phyloP scores from a whole-genome alignment of 2,329 filamentous ascomycete genomes.

The Fusarium dimerum region DNA sequence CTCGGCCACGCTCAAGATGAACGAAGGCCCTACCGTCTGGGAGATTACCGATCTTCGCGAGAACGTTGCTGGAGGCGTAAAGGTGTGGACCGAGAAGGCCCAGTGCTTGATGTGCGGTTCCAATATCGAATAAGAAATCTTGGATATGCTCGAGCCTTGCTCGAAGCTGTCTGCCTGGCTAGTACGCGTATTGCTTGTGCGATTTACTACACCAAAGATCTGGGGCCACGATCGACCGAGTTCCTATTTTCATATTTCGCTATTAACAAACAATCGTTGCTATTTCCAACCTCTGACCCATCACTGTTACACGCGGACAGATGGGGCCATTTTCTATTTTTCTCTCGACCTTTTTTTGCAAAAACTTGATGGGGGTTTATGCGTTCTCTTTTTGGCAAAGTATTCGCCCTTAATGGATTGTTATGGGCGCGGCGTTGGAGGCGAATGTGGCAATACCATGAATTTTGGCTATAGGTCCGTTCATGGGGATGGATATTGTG shows the following conservation, averaged over 20 bases:
- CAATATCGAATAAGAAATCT: constrained; percentile 43
- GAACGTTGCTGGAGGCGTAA: constrained; percentile 49
- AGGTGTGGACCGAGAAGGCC: constrained; percentile 53
- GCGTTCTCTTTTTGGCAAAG: constrained; percentile 19
- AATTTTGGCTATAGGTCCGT: constrained; percentile 17
- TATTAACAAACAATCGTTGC: not conserved
- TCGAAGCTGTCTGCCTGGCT: not conserved
- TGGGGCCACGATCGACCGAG: too few relatives aligned
- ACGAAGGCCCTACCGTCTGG: constrained; percentile 48
- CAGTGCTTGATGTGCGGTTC: constrained; percentile 52
- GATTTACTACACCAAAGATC: too few relatives aligned
- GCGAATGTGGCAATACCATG: constrained; percentile 26
- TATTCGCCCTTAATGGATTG: constrained; percentile 25
- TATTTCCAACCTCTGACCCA: not conserved
- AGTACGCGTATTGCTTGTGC: too few relatives aligned
- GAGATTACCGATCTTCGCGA: constrained; percentile 54
- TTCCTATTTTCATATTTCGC: too few relatives aligned
- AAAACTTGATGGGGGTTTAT: constrained; percentile 11
- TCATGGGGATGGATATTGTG: constrained; percentile 14
- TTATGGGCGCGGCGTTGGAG: constrained; percentile 31
- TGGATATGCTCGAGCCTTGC: not conserved
- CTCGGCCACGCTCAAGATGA: constrained; percentile 50
- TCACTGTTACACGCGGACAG: not conserved
- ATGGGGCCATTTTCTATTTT: constrained; percentile 4
- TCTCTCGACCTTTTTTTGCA: constrained; percentile 23